Evolutionary conservation across 495 filamentous ascomycete genomes (phyloP).

Genomic region (Thermochaetoides thermophila): DNA sequence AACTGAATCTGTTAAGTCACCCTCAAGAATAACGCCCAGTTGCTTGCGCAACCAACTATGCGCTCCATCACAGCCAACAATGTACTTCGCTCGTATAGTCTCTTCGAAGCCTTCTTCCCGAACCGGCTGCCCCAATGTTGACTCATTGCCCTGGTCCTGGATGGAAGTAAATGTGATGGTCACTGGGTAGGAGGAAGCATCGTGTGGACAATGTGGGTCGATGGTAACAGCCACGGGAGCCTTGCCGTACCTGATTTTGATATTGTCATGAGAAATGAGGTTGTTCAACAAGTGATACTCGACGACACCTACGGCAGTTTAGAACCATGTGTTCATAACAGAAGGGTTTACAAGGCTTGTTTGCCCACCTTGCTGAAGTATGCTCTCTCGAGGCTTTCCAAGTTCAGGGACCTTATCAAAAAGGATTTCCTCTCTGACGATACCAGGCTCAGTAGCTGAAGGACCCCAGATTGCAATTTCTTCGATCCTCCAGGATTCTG

Average conservation of each 20-base stretch:
- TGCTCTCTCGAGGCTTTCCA: slow-evolving; percentile 6
- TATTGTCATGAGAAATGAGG: slow-evolving; percentile 8
- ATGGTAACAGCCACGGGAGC: slow-evolving; percentile 29
- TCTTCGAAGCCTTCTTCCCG: slow-evolving; percentile 22
- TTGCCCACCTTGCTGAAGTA: slow-evolving; percentile 10
- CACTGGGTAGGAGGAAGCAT: slow-evolving; percentile 36
- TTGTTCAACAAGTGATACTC: slow-evolving; percentile 25
- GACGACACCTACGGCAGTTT: slow-evolving; percentile 25
- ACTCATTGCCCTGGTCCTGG: slow-evolving; percentile 27
- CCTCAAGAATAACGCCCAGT: slow-evolving; percentile 36
- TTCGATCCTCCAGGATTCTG: slow-evolving; percentile 12
- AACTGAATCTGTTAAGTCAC: slow-evolving; percentile 45
- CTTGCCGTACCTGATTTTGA: slow-evolving; percentile 36
- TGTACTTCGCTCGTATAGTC: slow-evolving; percentile 41
- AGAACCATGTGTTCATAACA: too few relatives aligned
- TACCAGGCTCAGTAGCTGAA: slow-evolving; percentile 3
- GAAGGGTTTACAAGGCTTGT: too few relatives aligned
- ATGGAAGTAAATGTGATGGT: slow-evolving; percentile 25
- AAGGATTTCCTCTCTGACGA: slow-evolving; percentile 9
- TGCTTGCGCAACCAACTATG: slow-evolving; percentile 45
- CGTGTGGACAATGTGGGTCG: slow-evolving; percentile 27
- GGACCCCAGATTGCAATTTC: slow-evolving; percentile 10
- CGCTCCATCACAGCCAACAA: slow-evolving; percentile 56
- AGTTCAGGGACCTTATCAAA: slow-evolving; percentile 8
- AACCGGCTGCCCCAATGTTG: slow-evolving; percentile 12